These are phyloP conservation scores for Apiospora rasikravindrae DNA, from an alignment of 2,329 filamentous ascomycete species.

Conservation along the genomic window DNA sequence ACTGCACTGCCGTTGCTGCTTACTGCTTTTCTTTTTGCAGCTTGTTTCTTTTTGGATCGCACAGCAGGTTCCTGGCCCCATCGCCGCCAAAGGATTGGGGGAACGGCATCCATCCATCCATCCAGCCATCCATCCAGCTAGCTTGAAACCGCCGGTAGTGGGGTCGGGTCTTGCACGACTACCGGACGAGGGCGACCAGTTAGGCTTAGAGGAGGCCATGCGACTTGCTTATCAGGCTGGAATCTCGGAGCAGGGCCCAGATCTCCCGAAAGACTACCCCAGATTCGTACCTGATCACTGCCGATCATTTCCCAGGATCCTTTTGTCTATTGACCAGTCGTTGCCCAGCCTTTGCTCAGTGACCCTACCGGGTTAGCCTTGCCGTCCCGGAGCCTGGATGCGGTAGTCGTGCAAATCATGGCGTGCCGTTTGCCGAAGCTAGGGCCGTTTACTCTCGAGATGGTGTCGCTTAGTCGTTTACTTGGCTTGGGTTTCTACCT, in stretches of 20 bases:
- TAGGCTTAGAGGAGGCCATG: background rate
- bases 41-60: background rate
- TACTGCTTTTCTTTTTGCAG: background rate
- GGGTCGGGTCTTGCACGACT: background rate
- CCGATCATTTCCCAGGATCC: slow-evolving; percentile 7
- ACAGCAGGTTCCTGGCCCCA: background rate
- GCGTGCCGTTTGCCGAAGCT: background rate
- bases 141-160: background rate
- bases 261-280: slow-evolving; percentile 13
- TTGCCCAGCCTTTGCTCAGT: background rate
- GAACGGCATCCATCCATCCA: background rate
- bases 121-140: background rate
- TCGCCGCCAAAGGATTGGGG: background rate
- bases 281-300: background rate
- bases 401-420: background rate
- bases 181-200: background rate
- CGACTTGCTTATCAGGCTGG: slow-evolving; percentile 14
- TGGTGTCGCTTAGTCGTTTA: background rate
- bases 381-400: background rate
- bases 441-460: background rate
- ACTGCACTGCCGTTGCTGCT: background rate
- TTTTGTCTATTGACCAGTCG: background rate
- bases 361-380: background rate
- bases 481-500: background rate
- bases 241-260: slow-evolving; percentile 11